Evolutionary conservation across 1,139 yeast genomes (phyloP), one percentile per base, ranked within the genome.

Genomic region (Sugiyamaella neomexicana): DNA sequence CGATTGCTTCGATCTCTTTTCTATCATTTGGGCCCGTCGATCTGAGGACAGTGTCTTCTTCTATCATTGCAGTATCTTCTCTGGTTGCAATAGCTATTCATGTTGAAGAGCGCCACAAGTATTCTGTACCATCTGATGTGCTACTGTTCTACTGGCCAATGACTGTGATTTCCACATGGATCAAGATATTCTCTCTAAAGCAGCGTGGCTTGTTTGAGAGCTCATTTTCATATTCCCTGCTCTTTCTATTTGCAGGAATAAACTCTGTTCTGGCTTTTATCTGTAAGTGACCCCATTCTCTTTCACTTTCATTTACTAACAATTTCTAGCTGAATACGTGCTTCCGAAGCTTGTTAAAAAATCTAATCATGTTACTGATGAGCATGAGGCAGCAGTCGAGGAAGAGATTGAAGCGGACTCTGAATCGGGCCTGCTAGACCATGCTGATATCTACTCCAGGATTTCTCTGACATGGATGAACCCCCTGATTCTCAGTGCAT

Each of bases 381-480:
- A 52, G 20, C 27, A 44, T 31, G 45, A 34, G 9, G 12, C 32
- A 5, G 40, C 25, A 1, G 7, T 27, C 16, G 50, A 47, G 9
- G 47, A 42, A 10, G 50, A 51, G 9, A 52, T 50, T n/a, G 54
- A 41, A 17, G 38, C 31, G 9, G 55, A 54, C 13, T 41, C 50
- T 2, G 50, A 56, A n/a, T 23, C 53, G 2, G 58, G 64, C 0
- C 48, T 65, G 27, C 52, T 66, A 60, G 97, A 89, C 63, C 72
- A 75, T 40, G 93, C 97, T 13, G 87, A 88, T 64, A 73, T 90
- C 20, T 90, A 89, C 65, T 82, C 93, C 16, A 79, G 80, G 57
- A 75, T 91, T 55, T 81, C 95, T 0, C 86, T 93, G 67, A 75
- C 82, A 39, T 93, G 97, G 97, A 85, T 91, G 89, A 82, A 89